Evolutionary conservation across 1,284 basidiomycete species (phyloP), one percentile per base, ranked within the genome.

Genomic region (Phaffia rhodozyma): DNA sequence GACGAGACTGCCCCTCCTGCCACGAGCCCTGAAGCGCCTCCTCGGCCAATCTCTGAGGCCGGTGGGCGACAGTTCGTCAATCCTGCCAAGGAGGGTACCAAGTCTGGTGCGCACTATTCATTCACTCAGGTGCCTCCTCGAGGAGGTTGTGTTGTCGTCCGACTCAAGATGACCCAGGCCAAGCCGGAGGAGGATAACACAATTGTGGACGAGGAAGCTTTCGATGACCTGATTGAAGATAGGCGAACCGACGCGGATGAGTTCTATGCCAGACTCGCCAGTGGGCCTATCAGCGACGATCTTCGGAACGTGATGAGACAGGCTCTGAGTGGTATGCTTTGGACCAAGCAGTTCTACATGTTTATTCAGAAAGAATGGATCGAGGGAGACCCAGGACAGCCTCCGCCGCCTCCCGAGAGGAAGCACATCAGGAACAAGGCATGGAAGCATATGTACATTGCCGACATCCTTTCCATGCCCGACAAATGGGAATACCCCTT

Each of bases 401-500:
- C 94, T 4, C 83, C 91, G 21, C 94, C 94, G 1, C 94, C 94
- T 20, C 85, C 89, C 0, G 87, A 89, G 72, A 82, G 94, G 67
- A 92, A 93, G 76, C 79, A 80, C 70, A 80, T 94, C 65, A 81
- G 92, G 67, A 98, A 97, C 76, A 81, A 80, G 75, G 88, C 91
- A 70, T 97, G 92, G 92, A 86, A 84, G 67, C 94, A 98, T 76
- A 81, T 98, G 78, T 86, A 97, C 75, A 86, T 93, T 67, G 89
- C 90, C 66, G 94, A 98, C 74, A 85, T 98, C 68, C 81, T 98
- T 55, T 96, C 92, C 11, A 97, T 98, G 94, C 94, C 94, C 11
- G 94, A 97, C 78, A 97, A 97, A 85, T 97, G 94, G 94, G 94
- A 98, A 76, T 96, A 94, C 72, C 91, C 91, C 0, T 94, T 93